phyloP scores from a whole-genome alignment of 2,329 filamentous ascomycete genomes.

The Penicillium concentricum region DNA sequence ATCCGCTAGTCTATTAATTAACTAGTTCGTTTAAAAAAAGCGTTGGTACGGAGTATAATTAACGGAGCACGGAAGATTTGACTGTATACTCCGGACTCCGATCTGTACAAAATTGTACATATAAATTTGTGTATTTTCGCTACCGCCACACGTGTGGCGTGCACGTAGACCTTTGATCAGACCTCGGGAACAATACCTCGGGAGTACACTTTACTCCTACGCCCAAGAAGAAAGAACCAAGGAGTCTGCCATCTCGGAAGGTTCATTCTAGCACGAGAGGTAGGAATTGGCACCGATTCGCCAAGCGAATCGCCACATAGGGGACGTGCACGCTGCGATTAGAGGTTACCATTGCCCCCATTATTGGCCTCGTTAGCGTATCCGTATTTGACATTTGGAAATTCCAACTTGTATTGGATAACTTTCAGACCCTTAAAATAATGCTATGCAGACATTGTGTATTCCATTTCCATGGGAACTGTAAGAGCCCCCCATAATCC shows the following conservation, averaged over 20 bases:
- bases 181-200: not conserved
- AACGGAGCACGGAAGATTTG: not conserved
- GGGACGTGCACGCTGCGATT: not conserved
- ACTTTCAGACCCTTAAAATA: not conserved
- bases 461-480: not conserved
- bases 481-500: not conserved
- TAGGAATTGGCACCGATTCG: slow-evolving; percentile 3
- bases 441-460: not conserved
- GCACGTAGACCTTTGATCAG: not conserved
- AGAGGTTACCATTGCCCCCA: not conserved
- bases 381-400: not conserved
- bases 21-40: not conserved
- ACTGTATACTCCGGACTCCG: no score
- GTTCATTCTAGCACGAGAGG: not conserved
- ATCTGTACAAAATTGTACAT: not conserved
- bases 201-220: not conserved
- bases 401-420: no score
- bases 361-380: not conserved
- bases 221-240: not conserved
- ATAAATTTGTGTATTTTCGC: not conserved
- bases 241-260: not conserved
- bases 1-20: not conserved
- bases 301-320: not conserved
- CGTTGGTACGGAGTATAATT: not conserved
- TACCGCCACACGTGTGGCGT: not conserved